Conservation (phyloP, 2,329 filamentous ascomycete species). For the Hymenoscyphus infarciens region DNA sequence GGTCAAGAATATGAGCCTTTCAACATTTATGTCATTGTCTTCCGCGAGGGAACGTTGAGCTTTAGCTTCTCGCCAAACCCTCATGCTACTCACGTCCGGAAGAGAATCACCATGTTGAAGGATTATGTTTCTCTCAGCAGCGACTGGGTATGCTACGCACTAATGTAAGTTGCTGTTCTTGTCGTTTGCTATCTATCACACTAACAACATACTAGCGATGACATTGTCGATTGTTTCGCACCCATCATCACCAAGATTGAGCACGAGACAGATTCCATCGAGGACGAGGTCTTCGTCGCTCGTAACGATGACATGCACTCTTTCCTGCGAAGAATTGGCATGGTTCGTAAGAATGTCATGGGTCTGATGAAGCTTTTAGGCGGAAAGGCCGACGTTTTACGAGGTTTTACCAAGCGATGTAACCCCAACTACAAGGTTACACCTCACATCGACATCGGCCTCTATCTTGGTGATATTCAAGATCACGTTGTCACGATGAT, state of each 20-base stretch:
- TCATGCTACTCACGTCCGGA: conserved; percentile 84
- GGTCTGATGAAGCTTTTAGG: conserved; percentile 87
- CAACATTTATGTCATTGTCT: conserved; percentile 96
- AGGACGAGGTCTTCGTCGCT: conserved; percentile 92
- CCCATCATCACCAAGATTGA: conserved; percentile 87
- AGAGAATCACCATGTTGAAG: conserved; percentile 85
- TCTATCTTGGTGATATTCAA: conserved; percentile 96
- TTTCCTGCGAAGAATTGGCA: conserved; percentile 84
- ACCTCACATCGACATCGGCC: conserved; percentile 90
- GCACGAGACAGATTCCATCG: conserved; percentile 83
- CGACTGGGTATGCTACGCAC: conserved; percentile 98
- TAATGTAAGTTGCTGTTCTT: conserved; percentile 64
- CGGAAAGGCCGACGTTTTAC: conserved; percentile 97
- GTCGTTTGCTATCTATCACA: background rate
- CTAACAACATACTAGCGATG: conserved; percentile 56
- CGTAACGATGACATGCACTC: conserved; percentile 83
- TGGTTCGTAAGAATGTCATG: conserved; percentile 91
- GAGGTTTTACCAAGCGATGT: conserved; percentile 96
- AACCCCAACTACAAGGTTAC: conserved; percentile 97
- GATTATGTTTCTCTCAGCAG: conserved; percentile 93
- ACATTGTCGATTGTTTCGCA: conserved; percentile 95
- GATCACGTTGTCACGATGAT: conserved; percentile 99
- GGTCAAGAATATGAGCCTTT: conserved; percentile 87
- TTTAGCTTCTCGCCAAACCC: conserved; percentile 89
- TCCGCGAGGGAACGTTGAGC: conserved; percentile 89